These are phyloP conservation scores for Colletotrichum tropicicola DNA, from an alignment of 2,329 filamentous ascomycete genomes.

Conservation along the genomic window DNA sequence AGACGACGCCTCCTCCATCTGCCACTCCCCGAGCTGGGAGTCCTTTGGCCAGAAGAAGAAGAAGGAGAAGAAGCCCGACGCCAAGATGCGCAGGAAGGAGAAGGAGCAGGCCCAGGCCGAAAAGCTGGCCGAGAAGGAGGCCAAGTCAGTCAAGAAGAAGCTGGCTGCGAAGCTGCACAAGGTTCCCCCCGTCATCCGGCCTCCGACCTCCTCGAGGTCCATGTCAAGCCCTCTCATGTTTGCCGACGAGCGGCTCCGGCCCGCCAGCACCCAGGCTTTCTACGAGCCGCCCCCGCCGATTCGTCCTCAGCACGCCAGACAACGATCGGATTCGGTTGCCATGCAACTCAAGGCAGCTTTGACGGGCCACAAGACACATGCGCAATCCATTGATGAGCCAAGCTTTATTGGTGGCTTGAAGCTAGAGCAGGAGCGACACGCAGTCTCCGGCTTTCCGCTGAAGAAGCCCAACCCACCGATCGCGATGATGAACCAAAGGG, in stretches of 20 bases:
- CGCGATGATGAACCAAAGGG: constrained; percentile 9
- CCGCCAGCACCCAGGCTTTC: constrained; percentile 17
- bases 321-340: constrained; percentile 28
- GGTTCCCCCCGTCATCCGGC: constrained; percentile 36
- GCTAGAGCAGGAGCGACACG: constrained; percentile 48
- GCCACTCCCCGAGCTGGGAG: constrained; percentile 71
- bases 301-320: constrained; percentile 18
- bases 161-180: constrained; percentile 48
- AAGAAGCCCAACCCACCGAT: constrained; percentile 5
- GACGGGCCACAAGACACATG: constrained; percentile 28
- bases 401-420: constrained; percentile 53
- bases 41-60: constrained; percentile 62
- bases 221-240: constrained; percentile 18
- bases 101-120: constrained; percentile 46
- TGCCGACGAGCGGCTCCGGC: constrained; percentile 14
- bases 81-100: constrained; percentile 50
- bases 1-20: constrained; percentile 59
- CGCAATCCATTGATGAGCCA: constrained; percentile 31
- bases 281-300: constrained; percentile 7
- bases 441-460: constrained; percentile 29
- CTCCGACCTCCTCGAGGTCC: constrained; percentile 20
- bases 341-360: constrained; percentile 29
- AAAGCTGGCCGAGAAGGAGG: constrained; percentile 43
- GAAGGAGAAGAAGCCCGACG: constrained; percentile 59
- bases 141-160: constrained; percentile 47